These are phyloP conservation scores for Nicotiana tabacum DNA, from an alignment of 257 asterid genomes.

Conservation along the genomic window DNA sequence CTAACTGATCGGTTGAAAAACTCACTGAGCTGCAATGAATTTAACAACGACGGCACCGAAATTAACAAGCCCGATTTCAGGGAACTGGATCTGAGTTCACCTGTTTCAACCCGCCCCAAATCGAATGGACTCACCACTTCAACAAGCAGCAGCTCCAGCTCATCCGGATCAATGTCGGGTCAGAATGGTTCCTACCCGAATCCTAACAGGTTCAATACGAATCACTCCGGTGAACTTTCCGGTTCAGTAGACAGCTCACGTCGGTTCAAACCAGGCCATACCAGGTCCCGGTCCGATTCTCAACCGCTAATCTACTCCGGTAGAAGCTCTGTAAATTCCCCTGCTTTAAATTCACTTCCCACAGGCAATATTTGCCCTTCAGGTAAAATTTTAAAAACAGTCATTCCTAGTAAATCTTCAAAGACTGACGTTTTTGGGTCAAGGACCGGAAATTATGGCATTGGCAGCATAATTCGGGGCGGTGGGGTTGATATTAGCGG, in stretches of 20 bases:
- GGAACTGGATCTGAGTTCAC: constrained; percentile 17
- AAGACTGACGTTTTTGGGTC: constrained; percentile 24
- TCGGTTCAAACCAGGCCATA: constrained; percentile 17
- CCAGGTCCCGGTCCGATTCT: constrained; percentile 35
- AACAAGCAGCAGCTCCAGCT: constrained; percentile 61
- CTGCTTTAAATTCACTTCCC: constrained; percentile 41
- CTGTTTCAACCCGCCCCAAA: constrained; percentile 6
- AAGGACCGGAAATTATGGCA: constrained; percentile 59
- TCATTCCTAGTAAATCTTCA: constrained; percentile 28
- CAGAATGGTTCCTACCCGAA: not conserved
- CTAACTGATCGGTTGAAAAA: constrained; percentile 14
- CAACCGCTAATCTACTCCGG: constrained; percentile 25
- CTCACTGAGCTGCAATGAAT: not conserved
- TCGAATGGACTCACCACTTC: constrained; percentile 2
- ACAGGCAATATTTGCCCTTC: constrained; percentile 71
- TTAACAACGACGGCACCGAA: not conserved
- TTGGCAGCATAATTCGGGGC: constrained; percentile 66
- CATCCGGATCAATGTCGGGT: constrained; percentile 69
- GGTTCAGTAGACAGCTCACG: constrained; percentile 49
- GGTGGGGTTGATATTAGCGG: constrained; percentile 18
- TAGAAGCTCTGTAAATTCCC: constrained; percentile 41
- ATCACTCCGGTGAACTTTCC: constrained; percentile 49
- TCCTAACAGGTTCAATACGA: constrained; percentile 31
- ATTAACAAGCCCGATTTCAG: constrained; percentile 17
- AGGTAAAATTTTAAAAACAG: constrained; percentile 49